A percentile compares a stretch with the other conserved stretches of the same genome.
Evolutionary conservation across 495 filamentous ascomycete genomes (phyloP).

Genomic region (Chlorociboria aeruginascens): DNA sequence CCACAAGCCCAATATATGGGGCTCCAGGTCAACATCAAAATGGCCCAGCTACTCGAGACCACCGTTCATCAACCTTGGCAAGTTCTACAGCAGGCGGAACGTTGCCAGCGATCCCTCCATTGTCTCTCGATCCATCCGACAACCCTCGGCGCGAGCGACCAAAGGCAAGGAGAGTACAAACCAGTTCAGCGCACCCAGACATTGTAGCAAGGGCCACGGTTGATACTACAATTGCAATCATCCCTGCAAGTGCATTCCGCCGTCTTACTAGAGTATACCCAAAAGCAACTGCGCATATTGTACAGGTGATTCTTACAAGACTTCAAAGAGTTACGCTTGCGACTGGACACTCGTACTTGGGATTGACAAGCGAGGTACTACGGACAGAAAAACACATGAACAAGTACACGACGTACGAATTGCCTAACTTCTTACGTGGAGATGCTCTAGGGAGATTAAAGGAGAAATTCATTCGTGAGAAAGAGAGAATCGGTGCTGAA

Average conservation of each 20-base stretch:
- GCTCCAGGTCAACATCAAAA: conserved; percentile 3
- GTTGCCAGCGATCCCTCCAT: conserved; percentile 52
- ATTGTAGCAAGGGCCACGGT: conserved; percentile 94
- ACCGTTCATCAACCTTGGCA: conserved; percentile 15
- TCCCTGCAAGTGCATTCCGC: conserved; percentile 89
- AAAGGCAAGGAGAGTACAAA: conserved; percentile 33
- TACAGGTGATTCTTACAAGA: conserved; percentile 89
- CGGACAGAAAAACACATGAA: conserved; percentile 87
- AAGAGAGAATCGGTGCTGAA: conserved; percentile 71
- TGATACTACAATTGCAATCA: conserved; percentile 96
- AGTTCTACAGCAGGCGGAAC: conserved; percentile 13
- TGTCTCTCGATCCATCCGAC: conserved; percentile 49
- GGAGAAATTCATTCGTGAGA: conserved; percentile 80
- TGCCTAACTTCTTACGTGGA: conserved; percentile 86
- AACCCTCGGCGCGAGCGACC: conserved; percentile 21
- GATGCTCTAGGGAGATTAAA: conserved; percentile 76
- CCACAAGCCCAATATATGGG: conserved; percentile 19
- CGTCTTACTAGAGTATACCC: conserved; percentile 91
- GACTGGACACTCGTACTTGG: conserved; percentile 88
- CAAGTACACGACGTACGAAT: conserved; percentile 78
- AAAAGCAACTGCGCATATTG: conserved; percentile 91
- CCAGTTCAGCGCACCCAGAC: conserved; percentile 85
- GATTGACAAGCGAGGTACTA: conserved; percentile 79
- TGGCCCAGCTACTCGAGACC: neutral
- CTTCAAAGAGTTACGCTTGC: conserved; percentile 90